phyloP scores from a whole-genome alignment of 2,329 filamentous ascomycete genomes.

The Penicillium capsulatum region DNA sequence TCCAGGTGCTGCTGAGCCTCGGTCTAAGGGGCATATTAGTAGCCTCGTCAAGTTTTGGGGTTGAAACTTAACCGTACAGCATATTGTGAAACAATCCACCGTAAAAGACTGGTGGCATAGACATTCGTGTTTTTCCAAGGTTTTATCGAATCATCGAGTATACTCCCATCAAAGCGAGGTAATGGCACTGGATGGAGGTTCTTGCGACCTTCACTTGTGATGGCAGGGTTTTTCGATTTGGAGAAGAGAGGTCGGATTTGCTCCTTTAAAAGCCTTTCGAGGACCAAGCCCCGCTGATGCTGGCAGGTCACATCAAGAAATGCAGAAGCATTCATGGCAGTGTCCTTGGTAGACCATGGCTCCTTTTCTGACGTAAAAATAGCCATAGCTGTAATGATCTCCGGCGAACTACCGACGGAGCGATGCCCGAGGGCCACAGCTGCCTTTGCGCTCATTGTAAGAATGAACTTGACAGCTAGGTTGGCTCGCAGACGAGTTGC shows the following conservation, averaged over 20 bases:
- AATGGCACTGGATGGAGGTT: conserved; percentile 39
- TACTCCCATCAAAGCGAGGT: conserved; percentile 34
- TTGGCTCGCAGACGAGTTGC: conserved; percentile 24
- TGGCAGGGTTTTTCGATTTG: conserved; percentile 39
- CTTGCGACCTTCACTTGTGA: conserved; percentile 44
- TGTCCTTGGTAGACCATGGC: conserved; percentile 35
- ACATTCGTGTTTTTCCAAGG: conserved; percentile 39
- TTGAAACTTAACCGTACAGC: conserved; percentile 24
- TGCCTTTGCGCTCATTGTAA: conserved; percentile 9
- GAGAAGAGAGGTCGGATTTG: conserved; percentile 42
- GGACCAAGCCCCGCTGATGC: conserved; percentile 8
- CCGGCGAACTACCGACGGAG: background rate
- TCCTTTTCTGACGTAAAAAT: conserved; percentile 32
- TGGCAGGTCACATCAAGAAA: conserved; percentile 2
- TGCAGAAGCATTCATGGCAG: conserved; percentile 9
- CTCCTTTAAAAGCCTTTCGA: conserved; percentile 26
- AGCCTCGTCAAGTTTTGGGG: background rate
- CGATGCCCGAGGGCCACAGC: background rate
- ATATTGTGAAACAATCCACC: conserved; percentile 37
- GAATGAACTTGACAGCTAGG: conserved; percentile 31
- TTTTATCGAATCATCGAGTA: conserved; percentile 35
- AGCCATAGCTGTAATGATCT: conserved; percentile 32
- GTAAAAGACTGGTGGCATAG: conserved; percentile 34
- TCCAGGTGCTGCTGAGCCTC: conserved; percentile 33
- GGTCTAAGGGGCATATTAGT: conserved; percentile 20